Percentiles rank a stretch among this genome's conserved stretches.
Evolutionary conservation across 306 rosid genomes (phyloP).

Genomic region (Prunus padus): DNA sequence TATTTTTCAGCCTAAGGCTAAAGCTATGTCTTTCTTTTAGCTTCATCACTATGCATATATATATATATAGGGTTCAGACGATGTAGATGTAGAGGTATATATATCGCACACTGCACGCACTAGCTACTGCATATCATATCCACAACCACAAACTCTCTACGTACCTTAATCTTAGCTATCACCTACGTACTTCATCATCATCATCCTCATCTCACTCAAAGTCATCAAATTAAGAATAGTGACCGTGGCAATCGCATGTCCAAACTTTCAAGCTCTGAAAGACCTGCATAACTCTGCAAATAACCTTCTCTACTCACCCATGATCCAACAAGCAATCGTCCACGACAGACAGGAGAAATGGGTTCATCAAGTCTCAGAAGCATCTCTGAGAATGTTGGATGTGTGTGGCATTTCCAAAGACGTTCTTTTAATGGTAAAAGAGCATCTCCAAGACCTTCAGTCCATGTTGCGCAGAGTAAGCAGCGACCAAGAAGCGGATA

Average conservation of each 20-base stretch:
- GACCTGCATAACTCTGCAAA: slow-evolving; percentile 55
- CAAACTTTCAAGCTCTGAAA: slow-evolving; percentile 53
- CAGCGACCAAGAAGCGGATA: slow-evolving; percentile 26
- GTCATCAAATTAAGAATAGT: background rate
- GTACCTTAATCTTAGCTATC: no score
- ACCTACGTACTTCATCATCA: background rate
- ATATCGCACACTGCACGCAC: no score
- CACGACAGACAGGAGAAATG: slow-evolving; percentile 44
- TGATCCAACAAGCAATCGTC: slow-evolving; percentile 40
- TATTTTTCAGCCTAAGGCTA: no score
- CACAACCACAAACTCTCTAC: no score
- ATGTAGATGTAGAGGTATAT: no score
- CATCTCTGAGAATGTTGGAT: slow-evolving; percentile 55
- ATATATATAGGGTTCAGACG: no score
- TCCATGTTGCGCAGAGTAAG: slow-evolving; percentile 40
- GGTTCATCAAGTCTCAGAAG: slow-evolving; percentile 51
- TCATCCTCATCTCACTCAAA: background rate
- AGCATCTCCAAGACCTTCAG: slow-evolving; percentile 59
- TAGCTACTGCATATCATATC: no score
- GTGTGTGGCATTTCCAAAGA: slow-evolving; percentile 59
- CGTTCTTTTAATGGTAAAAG: slow-evolving; percentile 46
- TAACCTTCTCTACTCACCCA: slow-evolving; percentile 49
- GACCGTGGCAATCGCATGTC: slow-evolving; percentile 34
- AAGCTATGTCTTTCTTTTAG: no score
- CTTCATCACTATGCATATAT: no score